Evolutionary conservation across 495 filamentous ascomycete species (phyloP).

Genomic region (Xylaria palmicola): DNA sequence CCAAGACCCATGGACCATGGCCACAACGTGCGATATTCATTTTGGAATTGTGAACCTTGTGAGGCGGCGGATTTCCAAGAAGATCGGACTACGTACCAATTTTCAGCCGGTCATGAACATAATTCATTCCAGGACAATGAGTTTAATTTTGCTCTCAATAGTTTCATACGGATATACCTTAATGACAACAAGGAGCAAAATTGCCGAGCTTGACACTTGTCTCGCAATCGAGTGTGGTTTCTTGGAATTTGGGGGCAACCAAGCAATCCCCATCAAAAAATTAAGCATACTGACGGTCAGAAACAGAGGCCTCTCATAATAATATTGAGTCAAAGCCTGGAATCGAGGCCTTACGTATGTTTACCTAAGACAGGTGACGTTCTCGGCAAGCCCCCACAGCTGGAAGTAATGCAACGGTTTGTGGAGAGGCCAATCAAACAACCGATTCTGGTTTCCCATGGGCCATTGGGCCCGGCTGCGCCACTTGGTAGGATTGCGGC

Average conservation of each 20-base stretch:
- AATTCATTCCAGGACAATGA: neutral
- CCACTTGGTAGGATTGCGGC: neutral
- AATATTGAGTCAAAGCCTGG: no score
- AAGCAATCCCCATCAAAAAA: neutral
- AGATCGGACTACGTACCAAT: neutral
- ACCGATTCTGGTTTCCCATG: neutral
- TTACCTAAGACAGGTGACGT: no score
- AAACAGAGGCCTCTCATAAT: neutral
- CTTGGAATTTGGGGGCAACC: neutral
- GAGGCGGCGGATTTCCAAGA: neutral
- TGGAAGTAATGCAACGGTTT: neutral
- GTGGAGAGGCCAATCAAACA: constrained; percentile 6
- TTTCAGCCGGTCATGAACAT: neutral
- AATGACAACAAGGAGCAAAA: neutral
- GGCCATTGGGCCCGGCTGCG: neutral
- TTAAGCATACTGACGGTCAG: no score
- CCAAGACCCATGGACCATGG: neutral
- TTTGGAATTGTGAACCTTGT: neutral
- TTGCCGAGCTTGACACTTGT: neutral
- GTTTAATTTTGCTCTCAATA: neutral
- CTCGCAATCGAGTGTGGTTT: neutral
- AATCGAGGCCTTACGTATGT: no score
- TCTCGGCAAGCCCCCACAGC: no score
- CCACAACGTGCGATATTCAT: neutral
- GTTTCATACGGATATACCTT: neutral